phyloP scores from a whole-genome alignment of 2,329 filamentous ascomycete species.

The Calonectria hawksworthii region DNA sequence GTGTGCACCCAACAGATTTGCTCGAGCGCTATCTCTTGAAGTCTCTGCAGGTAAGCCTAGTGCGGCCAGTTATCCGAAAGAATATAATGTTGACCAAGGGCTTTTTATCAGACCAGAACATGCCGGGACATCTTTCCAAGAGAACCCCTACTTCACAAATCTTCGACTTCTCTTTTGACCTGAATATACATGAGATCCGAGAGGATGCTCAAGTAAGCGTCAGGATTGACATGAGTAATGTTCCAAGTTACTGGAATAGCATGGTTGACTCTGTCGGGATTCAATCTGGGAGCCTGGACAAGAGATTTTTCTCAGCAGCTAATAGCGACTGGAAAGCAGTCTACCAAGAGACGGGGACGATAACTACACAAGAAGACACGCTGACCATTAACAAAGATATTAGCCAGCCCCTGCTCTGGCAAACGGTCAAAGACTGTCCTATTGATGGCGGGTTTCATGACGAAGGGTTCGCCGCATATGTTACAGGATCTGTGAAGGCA shows the following conservation, averaged over 20 bases:
- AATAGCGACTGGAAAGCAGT: not conserved
- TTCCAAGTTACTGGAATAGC: not conserved
- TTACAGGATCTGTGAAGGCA: too few species aligned
- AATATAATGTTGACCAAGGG: not conserved
- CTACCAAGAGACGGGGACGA: not conserved
- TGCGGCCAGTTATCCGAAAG: too few species aligned
- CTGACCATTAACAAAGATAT: not conserved
- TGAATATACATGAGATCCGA: not conserved
- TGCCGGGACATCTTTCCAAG: not conserved
- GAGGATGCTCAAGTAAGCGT: not conserved
- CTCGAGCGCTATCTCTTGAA: conserved; percentile 16
- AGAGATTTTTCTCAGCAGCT: not conserved
- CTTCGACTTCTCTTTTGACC: conserved; percentile 25
- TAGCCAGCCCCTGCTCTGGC: too few species aligned
- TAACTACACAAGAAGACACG: not conserved
- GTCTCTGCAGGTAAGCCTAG: not conserved
- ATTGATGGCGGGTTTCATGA: too few species aligned
- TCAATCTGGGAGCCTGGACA: not conserved
- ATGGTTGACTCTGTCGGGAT: not conserved
- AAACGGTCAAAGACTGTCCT: too few species aligned
- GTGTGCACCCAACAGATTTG: conserved; percentile 22
- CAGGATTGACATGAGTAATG: not conserved
- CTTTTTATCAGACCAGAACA: not conserved
- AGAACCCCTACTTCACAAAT: conserved; percentile 12
- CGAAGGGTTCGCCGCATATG: too few species aligned